These are phyloP conservation scores for Leptodermis oblonga DNA, from an alignment of 257 asterid genomes.

Conservation along the genomic window DNA sequence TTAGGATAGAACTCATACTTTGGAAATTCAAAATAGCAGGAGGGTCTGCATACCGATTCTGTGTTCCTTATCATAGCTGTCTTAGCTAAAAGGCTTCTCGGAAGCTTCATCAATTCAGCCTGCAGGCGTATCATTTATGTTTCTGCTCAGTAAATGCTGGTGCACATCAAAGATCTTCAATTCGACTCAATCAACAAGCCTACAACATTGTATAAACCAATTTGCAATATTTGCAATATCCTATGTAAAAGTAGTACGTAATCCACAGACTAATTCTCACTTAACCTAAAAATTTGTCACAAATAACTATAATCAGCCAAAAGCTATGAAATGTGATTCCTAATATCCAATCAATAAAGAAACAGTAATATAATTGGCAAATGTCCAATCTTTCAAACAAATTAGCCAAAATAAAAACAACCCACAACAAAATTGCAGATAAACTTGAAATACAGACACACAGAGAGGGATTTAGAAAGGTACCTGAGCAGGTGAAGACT, in stretches of 20 bases:
- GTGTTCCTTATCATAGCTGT: constrained; percentile 59
- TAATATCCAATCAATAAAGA: too few relatives aligned
- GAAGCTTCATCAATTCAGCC: constrained; percentile 70
- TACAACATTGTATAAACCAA: background rate
- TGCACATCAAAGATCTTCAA: background rate
- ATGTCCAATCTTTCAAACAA: background rate
- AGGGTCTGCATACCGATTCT: constrained; percentile 40
- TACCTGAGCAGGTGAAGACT: constrained; percentile 73
- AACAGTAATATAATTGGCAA: background rate
- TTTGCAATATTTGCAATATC: background rate
- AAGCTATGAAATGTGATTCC: too few relatives aligned
- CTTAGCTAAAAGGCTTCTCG: constrained; percentile 69
- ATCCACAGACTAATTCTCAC: background rate
- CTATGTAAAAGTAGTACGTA: background rate
- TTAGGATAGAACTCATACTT: constrained; percentile 18
- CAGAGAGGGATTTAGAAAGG: constrained; percentile 6
- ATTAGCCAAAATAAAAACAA: constrained; percentile 1
- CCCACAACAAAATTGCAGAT: too few relatives aligned
- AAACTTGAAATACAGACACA: background rate
- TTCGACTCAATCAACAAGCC: background rate
- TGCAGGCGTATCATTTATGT: constrained; percentile 22
- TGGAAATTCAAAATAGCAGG: constrained; percentile 5
- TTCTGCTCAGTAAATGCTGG: background rate
- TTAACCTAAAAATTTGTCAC: background rate
- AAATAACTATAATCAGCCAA: background rate